phyloP scores from a whole-genome alignment of 1,139 yeast species.

The Taphrina pruni region DNA sequence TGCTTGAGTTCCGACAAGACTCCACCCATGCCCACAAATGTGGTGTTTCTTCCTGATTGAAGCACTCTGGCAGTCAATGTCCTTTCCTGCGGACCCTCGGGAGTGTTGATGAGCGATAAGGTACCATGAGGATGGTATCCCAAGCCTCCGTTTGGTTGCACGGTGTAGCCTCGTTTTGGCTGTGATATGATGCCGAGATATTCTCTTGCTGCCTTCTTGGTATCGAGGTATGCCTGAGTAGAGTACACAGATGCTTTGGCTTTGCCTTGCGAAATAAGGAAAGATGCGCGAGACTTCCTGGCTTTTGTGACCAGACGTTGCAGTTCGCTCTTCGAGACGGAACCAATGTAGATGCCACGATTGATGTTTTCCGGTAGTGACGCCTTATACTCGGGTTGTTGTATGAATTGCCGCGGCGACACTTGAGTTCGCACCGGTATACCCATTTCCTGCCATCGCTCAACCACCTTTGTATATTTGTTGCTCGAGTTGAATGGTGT shows the following conservation, averaged over 20 bases:
- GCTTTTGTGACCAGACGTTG: conserved; percentile 7
- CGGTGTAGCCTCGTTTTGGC: conserved; percentile 7
- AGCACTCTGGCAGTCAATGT: conserved; percentile 24
- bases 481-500: conserved; percentile 37
- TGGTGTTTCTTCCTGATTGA: conserved; percentile 1
- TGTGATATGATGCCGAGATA: conserved; percentile 15
- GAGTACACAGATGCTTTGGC: conserved; percentile 4
- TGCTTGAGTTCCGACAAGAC: conserved; percentile 11
- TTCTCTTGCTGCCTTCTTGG: neutral
- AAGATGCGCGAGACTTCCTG: conserved; percentile 1
- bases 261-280: conserved; percentile 3
- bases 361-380: conserved; percentile 21
- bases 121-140: conserved; percentile 37
- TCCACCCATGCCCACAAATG: conserved; percentile 32
- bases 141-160: conserved; percentile 32
- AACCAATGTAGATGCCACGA: conserved; percentile 13
- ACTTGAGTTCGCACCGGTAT: conserved; percentile 6
- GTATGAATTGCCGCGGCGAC: neutral
- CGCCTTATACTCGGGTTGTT: neutral
- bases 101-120: conserved; percentile 35
- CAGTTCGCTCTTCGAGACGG: neutral
- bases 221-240: neutral
- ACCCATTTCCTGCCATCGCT: conserved; percentile 40
- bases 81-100: conserved; percentile 30
- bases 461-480: conserved; percentile 20